A percentile compares a stretch with the other conserved stretches of the same genome.
phyloP scores from a whole-genome alignment of 257 asterid species.

The Rhazya stricta region DNA sequence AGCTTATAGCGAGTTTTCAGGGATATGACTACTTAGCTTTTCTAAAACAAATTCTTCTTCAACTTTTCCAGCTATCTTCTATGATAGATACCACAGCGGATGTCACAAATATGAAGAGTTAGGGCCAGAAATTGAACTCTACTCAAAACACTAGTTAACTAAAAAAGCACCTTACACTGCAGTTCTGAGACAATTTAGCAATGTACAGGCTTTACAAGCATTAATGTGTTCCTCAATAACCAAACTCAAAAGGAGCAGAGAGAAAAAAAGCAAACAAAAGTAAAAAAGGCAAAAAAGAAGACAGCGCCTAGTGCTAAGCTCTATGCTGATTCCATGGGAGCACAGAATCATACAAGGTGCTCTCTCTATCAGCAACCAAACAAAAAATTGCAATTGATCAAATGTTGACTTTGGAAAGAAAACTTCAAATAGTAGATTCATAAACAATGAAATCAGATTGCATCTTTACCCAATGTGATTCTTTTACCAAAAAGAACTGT shows the following conservation, averaged over 20 bases:
- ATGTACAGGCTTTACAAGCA: neutral
- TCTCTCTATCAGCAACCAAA: neutral
- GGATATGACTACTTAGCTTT: too few relatives aligned
- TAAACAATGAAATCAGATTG: neutral
- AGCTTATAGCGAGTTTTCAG: neutral
- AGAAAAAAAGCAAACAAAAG: neutral
- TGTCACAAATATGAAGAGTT: neutral
- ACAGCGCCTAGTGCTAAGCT: neutral
- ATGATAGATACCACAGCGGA: neutral
- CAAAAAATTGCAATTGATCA: neutral
- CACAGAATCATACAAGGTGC: neutral
- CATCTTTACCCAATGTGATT: neutral
- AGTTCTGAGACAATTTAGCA: neutral
- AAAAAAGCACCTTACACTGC: neutral
- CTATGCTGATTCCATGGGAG: neutral
- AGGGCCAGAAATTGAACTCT: neutral
- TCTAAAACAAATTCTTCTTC: neutral
- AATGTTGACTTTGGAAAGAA: neutral
- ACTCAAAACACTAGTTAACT: neutral
- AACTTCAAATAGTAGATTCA: neutral
- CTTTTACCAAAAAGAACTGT: neutral
- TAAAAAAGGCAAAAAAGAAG: neutral
- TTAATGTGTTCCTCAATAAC: neutral
- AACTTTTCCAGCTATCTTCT: neutral
- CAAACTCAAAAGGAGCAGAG: constrained; percentile 1